Percentiles rank a stretch among this genome's conserved stretches.
phyloP scores from a whole-genome alignment of 2,329 filamentous ascomycete species.

The Phialophora chinensis region DNA sequence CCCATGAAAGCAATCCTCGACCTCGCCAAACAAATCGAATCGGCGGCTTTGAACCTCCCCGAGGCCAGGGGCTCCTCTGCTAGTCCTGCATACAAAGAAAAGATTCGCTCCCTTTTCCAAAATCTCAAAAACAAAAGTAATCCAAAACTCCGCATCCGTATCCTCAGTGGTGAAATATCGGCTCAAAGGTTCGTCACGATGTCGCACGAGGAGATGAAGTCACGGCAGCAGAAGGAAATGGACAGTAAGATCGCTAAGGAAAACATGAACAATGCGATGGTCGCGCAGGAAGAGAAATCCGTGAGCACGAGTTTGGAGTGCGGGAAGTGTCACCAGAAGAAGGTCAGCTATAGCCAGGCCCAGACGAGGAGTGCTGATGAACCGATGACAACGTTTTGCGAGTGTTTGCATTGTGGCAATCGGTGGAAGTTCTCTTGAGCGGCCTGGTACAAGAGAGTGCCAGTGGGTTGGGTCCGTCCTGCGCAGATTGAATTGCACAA shows the following conservation, averaged over 20 bases:
- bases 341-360: constrained; percentile 94
- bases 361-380: constrained; percentile 96
- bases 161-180: constrained; percentile 75
- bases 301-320: constrained; percentile 88
- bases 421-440: constrained; percentile 47
- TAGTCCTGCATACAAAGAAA: constrained; percentile 76
- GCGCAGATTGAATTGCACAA: not conserved
- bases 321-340: constrained; percentile 88
- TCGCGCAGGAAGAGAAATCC: constrained; percentile 87
- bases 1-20: constrained; percentile 69
- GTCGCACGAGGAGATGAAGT: constrained; percentile 90
- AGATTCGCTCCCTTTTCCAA: constrained; percentile 89
- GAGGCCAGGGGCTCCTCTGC: constrained; percentile 72
- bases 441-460: not conserved
- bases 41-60: constrained; percentile 65
- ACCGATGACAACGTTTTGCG: constrained; percentile 64
- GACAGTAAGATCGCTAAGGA: constrained; percentile 81
- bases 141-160: constrained; percentile 73
- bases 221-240: constrained; percentile 75
- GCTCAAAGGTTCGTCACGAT: constrained; percentile 80
- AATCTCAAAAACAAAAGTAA: constrained; percentile 96
- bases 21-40: constrained; percentile 74
- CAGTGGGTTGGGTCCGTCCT: not conserved
- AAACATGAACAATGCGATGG: constrained; percentile 97
- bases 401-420: constrained; percentile 56